Evolutionary conservation across 306 rosid species (phyloP).

Genomic region (Sicyos edulis): DNA sequence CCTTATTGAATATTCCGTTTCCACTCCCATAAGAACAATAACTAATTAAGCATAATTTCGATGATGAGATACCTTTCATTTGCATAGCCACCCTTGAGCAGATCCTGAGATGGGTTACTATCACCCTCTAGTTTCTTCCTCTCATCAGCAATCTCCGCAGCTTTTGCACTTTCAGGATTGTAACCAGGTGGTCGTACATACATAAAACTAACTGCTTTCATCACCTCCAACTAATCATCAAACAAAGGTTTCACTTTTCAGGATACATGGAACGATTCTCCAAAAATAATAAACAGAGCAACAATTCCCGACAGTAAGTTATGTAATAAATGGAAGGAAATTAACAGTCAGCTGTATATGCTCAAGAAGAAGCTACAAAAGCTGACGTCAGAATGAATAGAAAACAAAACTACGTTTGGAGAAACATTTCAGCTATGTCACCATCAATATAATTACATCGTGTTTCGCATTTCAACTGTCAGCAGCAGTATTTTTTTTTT

Average conservation of each 20-base stretch:
- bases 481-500: too few relatives aligned
- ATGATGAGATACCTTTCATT: constrained; percentile 39
- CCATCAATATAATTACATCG: not conserved
- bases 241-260: not conserved
- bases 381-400: not conserved
- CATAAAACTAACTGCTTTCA: constrained; percentile 98
- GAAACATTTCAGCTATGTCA: not conserved
- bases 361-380: not conserved
- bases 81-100: constrained; percentile 33
- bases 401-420: not conserved
- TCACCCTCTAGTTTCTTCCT: constrained; percentile 35
- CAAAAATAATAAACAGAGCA: not conserved
- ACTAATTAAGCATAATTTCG: not conserved
- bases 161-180: constrained; percentile 88
- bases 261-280: not conserved
- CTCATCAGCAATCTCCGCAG: constrained; percentile 76
- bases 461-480: not conserved
- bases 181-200: constrained; percentile 97
- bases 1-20: not conserved
- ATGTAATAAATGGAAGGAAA: not conserved
- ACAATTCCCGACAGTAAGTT: not conserved
- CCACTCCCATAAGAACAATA: not conserved
- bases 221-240: constrained; percentile 60
- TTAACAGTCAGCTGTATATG: not conserved
- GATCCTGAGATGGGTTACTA: constrained; percentile 27